Evolutionary conservation across 345 rosid species (phyloP).

Genomic region (Syzygium aromaticum): DNA sequence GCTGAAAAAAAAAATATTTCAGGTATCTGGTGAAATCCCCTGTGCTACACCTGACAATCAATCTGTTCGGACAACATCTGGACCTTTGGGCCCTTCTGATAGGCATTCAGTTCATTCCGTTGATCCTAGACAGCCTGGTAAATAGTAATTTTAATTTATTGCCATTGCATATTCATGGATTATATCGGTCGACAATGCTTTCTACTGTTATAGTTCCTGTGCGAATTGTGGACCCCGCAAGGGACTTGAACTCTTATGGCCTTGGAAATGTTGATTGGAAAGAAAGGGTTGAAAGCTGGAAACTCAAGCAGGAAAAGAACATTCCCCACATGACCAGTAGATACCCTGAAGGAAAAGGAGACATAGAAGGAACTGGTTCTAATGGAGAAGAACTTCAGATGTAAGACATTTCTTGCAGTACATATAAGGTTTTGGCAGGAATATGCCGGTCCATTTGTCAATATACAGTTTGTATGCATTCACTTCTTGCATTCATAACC

Average conservation of each 20-base stretch:
- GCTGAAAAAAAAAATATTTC: neutral
- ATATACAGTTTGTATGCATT: neutral
- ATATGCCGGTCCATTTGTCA: neutral
- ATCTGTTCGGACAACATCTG: slow-evolving; percentile 94
- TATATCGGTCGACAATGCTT: neutral
- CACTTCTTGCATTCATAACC: neutral
- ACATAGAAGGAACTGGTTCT: slow-evolving; percentile 94
- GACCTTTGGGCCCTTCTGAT: slow-evolving; percentile 95
- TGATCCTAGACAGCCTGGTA: slow-evolving; percentile 98
- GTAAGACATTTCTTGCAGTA: slow-evolving; percentile 29
- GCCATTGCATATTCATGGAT: neutral
- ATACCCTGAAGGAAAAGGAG: slow-evolving; percentile 84
- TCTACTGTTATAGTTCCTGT: slow-evolving; percentile 64
- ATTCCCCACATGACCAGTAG: slow-evolving; percentile 58
- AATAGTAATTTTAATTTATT: neutral
- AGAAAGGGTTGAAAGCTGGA: slow-evolving; percentile 99
- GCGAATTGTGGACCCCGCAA: slow-evolving; percentile 95
- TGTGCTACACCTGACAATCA: slow-evolving; percentile 80
- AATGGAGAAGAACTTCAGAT: slow-evolving; percentile 97
- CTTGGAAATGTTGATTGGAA: slow-evolving; percentile 99
- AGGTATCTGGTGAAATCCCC: slow-evolving; percentile 98
- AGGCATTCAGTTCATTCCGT: slow-evolving; percentile 76
- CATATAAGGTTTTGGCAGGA: neutral
- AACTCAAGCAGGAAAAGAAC: slow-evolving; percentile 94
- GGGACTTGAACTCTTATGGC: slow-evolving; percentile 97